Evolutionary conservation across 129 eudicot genomes (phyloP), one percentile per base, ranked within the genome.

Genomic region (Solidago caesia): DNA sequence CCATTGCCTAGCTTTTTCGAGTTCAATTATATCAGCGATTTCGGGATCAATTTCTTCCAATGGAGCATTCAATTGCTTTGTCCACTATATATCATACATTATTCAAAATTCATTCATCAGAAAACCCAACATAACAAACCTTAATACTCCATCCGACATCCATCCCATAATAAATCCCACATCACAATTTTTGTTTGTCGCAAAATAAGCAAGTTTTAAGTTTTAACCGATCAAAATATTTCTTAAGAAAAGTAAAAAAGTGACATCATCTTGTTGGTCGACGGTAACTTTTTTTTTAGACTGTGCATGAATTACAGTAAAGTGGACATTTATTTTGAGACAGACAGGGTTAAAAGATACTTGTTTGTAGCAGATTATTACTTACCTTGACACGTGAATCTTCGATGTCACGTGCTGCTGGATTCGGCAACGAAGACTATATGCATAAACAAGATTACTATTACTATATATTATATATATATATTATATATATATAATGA

Each of bases 1-100:
- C 98, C 98, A 94, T 84, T 90, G 98, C 82, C 98, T 87, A 4
- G 97, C 93, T 71, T 94, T 94, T 81, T 94, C 98, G 29, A 84
- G 96, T 78, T 94, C 98, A 70, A 94, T 94, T 49, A 94, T 94
- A 80, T 88, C 91, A 26, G 91, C 88, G 73, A 94, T 81, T 76
- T 94, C 97, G 4, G 98, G 97, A 90, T 94, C 98, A 45, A 90
- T 83, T 70, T 88, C 91, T 81, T 94, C 92, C 27, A 94, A 87
- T 6, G 92, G 91, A 63, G 92, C 89, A 82, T 94, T 94, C 87
- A 94, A 77, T 80, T 94, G 98, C 76, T 94, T 88, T 41, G 82
- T 86, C 98, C 98, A 94, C 98, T 94, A 70, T 49, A 74, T 60
- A 26, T 21, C 4, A 21, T 21, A 21, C 21, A 21, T 21, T 61